Evolutionary conservation across 257 asterid species (phyloP), one percentile per base, ranked within the genome.

Genomic region (Primulina eburnea): DNA sequence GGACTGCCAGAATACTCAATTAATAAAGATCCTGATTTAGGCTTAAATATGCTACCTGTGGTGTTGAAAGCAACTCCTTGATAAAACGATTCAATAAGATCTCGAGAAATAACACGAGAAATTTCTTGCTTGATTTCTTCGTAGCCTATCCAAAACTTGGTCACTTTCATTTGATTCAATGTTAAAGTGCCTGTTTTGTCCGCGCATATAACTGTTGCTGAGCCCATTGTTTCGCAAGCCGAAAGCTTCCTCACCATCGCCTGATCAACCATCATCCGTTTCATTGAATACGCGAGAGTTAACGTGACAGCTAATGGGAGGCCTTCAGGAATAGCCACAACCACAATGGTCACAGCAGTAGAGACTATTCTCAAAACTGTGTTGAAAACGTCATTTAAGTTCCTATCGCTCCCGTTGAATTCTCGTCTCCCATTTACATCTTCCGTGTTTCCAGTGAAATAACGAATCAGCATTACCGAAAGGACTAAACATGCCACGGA

Each of bases 181-280:
- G 89, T 85, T 34, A 90, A 65, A 59, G 85, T 77, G 1, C 95
- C 91, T 1, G 76, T 85, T 73, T 85, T 88, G 71, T 85, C 86
- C 6, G 88, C 86, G 74, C 95, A 88, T 34, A 90, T 85, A 16
- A 88, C 92, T 0, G 95, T 85, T 5, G 90, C 84, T 0, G 90
- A 82, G 4, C 93, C 93, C 80, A 87, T 85, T 0, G 85, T 82
- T 62, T 90, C 97, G 56, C 82, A 85, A 6, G 90, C 90, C 0
- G 90, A 81, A 40, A 86, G 91, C 67, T 84, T 90, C 63, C 93
- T 80, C 62, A 90, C 94, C 79, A 82, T 80, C 1, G 89, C 95
- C 14, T 82, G 81, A 68, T 86, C 85, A 2, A 64, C 82, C 70
- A 77, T 78, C 93, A 88, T 86, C n/a, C 81, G 75, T 60, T 85